These are phyloP conservation scores for Tricholomella constricta DNA, from an alignment of 768 basidiomycete genomes.

Conservation along the genomic window DNA sequence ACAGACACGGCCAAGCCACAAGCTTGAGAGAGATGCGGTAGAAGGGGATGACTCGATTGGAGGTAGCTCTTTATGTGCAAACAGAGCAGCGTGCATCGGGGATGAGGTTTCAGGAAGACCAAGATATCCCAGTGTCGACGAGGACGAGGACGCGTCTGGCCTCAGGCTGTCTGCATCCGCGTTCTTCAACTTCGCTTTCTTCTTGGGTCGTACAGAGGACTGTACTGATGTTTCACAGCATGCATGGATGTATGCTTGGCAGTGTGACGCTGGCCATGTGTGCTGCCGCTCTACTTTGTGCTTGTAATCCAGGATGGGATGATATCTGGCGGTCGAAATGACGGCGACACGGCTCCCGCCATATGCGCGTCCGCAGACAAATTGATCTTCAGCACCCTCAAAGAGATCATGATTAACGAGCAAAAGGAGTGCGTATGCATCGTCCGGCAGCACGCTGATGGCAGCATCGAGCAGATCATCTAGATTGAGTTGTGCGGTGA, in stretches of 20 bases:
- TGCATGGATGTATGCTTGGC: slow-evolving; percentile 25
- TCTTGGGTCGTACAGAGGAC: slow-evolving; percentile 6
- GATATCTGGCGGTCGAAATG: slow-evolving; percentile 36
- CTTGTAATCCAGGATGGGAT: slow-evolving; percentile 31
- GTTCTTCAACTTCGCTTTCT: slow-evolving; percentile 12
- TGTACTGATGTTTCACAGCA: slow-evolving; percentile 10
- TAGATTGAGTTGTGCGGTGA: slow-evolving; percentile 34
- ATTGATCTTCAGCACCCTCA: slow-evolving; percentile 36
- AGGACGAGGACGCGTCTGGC: not conserved
- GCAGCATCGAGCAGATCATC: slow-evolving; percentile 39
- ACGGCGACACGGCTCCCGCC: slow-evolving; percentile 41
- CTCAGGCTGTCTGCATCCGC: not conserved
- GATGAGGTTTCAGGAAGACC: not conserved
- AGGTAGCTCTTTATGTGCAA: slow-evolving; percentile 9
- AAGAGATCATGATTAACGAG: slow-evolving; percentile 38
- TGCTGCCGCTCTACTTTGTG: slow-evolving; percentile 33
- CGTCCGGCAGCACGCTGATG: slow-evolving; percentile 32
- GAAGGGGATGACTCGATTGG: slow-evolving; percentile 11
- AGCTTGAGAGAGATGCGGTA: slow-evolving; percentile 17
- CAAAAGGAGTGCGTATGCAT: slow-evolving; percentile 37
- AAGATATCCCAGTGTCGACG: not conserved
- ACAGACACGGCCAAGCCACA: slow-evolving; percentile 38
- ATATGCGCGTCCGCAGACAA: slow-evolving; percentile 41
- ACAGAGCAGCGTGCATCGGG: slow-evolving; percentile 3
- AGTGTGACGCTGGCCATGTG: slow-evolving; percentile 41